Conservation (phyloP, 192 early-diverging fungal genomes). For the Mortierella antarctica region DNA sequence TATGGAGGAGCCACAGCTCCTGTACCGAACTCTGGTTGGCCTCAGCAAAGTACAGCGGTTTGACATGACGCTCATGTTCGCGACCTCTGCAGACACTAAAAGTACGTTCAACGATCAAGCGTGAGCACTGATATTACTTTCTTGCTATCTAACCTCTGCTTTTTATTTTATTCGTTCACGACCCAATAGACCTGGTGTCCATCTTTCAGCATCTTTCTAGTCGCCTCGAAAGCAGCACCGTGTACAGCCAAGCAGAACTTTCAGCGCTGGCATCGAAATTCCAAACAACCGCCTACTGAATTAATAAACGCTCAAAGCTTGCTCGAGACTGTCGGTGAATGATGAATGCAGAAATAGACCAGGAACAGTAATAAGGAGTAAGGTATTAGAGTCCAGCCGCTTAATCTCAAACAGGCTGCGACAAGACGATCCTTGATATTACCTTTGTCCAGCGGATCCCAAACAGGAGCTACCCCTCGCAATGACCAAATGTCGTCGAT, state of each 20-base stretch:
- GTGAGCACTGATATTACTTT: neutral
- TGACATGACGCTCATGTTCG: slow-evolving; percentile 45
- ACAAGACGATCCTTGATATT: neutral
- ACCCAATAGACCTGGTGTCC: slow-evolving; percentile 16
- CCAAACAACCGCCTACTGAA: slow-evolving; percentile 22
- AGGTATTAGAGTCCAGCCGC: neutral
- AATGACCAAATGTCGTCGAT: slow-evolving; percentile 48
- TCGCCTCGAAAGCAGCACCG: neutral
- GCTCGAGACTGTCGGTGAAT: slow-evolving; percentile 15
- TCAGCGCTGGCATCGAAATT: slow-evolving; percentile 32
- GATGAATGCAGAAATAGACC: neutral
- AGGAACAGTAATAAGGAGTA: neutral
- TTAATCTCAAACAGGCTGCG: neutral
- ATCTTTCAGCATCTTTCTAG: slow-evolving; percentile 26
- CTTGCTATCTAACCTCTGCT: neutral
- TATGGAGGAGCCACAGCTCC: slow-evolving; percentile 22
- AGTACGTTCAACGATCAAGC: slow-evolving; percentile 5
- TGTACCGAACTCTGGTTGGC: slow-evolving; percentile 16
- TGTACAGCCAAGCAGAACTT: slow-evolving; percentile 31
- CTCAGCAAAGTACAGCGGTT: slow-evolving; percentile 42
- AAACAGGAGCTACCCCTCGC: slow-evolving; percentile 37
- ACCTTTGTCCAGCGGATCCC: slow-evolving; percentile 51
- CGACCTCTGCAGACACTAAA: slow-evolving; percentile 34
- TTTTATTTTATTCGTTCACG: neutral
- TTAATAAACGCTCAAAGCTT: slow-evolving; percentile 8